These are phyloP conservation scores for Ambrosiella cleistominuta DNA, from an alignment of 2,329 filamentous ascomycete genomes.

Conservation along the genomic window DNA sequence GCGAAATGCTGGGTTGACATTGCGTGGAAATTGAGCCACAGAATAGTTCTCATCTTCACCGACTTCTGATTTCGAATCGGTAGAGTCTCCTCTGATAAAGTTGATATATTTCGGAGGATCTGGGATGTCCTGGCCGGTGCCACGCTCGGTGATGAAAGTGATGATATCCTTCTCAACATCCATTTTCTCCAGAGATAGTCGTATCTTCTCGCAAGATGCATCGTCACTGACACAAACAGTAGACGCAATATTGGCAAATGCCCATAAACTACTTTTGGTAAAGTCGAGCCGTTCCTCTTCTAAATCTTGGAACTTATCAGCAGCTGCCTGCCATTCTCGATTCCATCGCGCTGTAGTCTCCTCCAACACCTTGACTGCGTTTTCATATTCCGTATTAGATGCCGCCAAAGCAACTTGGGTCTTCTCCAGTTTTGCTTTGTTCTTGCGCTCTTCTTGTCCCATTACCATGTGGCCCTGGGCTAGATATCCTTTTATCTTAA, in stretches of 20 bases:
- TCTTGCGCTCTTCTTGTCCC: conserved; percentile 97
- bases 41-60: conserved; percentile 84
- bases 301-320: conserved; percentile 97
- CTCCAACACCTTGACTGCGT: conserved; percentile 78
- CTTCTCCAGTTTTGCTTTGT: conserved; percentile 97
- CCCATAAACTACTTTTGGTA: conserved; percentile 94
- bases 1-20: conserved; percentile 87
- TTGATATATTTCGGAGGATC: conserved; percentile 97
- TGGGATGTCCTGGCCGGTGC: conserved; percentile 93
- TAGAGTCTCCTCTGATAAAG: conserved; percentile 76
- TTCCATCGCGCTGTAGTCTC: conserved; percentile 96
- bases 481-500: conserved; percentile 96
- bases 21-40: conserved; percentile 86
- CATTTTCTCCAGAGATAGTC: conserved; percentile 80
- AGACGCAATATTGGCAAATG: conserved; percentile 90
- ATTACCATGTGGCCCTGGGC: conserved; percentile 99
- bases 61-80: conserved; percentile 63
- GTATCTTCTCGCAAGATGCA: conserved; percentile 88
- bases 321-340: conserved; percentile 91
- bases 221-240: conserved; percentile 97
- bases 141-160: conserved; percentile 69
- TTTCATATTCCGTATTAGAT: conserved; percentile 85
- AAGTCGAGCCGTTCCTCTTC: conserved; percentile 96
- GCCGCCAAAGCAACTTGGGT: conserved; percentile 88
- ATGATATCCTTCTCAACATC: conserved; percentile 93